phyloP scores from a whole-genome alignment of 306 rosid genomes.

The Castanopsis chinensis region DNA sequence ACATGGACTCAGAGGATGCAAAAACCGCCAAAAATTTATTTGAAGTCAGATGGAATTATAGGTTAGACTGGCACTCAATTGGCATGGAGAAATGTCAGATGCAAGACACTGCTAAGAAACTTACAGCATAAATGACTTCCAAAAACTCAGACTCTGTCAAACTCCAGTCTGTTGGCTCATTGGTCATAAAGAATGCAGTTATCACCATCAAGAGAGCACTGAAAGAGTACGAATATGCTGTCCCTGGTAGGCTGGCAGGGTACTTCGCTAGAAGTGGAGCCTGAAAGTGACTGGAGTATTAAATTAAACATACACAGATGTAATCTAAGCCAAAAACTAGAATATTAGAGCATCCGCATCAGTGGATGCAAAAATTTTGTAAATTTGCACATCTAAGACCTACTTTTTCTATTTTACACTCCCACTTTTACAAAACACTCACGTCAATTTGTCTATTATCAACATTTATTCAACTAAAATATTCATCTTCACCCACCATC shows the following conservation, averaged over 20 bases:
- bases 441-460: too few species aligned
- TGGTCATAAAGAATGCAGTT: conserved; percentile 55
- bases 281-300: conserved; percentile 48
- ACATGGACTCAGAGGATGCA: not conserved
- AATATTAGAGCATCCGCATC: not conserved
- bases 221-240: conserved; percentile 75
- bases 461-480: too few species aligned
- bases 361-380: too few species aligned
- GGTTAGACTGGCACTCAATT: not conserved
- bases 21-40: not conserved
- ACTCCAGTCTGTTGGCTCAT: conserved; percentile 66
- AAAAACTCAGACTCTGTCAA: conserved; percentile 66
- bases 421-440: too few species aligned
- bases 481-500: too few species aligned
- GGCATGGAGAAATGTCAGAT: not conserved
- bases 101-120: conserved; percentile 22
- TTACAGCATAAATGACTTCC: conserved; percentile 81
- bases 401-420: too few species aligned
- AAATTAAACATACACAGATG: conserved; percentile 18
- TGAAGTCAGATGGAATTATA: not conserved
- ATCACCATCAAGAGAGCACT: conserved; percentile 67
- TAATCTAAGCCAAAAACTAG: not conserved
- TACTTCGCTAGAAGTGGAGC: conserved; percentile 74
- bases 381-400: too few species aligned
- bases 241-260: conserved; percentile 74